Evolutionary conservation across 163 green algal genomes (phyloP), one percentile per base, ranked within the genome.

Genomic region (Volvox carteri): DNA sequence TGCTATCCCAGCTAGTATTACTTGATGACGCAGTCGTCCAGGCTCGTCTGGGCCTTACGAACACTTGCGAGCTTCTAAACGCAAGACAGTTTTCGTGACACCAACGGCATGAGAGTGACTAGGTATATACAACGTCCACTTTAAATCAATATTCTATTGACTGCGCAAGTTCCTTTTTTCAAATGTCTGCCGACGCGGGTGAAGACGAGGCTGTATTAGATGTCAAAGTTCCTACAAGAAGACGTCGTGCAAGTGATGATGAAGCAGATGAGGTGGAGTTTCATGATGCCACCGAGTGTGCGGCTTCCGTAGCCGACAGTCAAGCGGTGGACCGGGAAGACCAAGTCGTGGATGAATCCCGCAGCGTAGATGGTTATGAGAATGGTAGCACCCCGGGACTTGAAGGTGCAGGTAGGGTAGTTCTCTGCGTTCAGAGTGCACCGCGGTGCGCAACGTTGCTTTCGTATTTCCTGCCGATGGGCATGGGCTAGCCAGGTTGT

Each of bases 231-330:
- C 84, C 84, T 1, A 65, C 70, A 1, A 70, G 84, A 28, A 60
- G 84, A 30, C 84, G 84, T 41, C 68, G 84, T 19, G 84, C 84
- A 16, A 84, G 68, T 42, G 84, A 88, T 46, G 84, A 88, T 9
- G 84, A 88, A 41, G 84, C 39, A 19, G 84, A 88, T 28, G 84
- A 88, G 2, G 84, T 52, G 16, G 84, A 88, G 39, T 88, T 88
- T 30, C 84, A 88, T 18, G 84, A 88, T 46, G 84, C 84, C 3
- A 50, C 68, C 30, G 68, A 80, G 37, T 72, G 83, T 50, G 84
- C 68, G 6, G 70, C 84, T 46, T 81, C 84, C 21, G 52, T 88
- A 16, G 81, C 81, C 48, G 67, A 58, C 35, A 70, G 65, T 56
- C 54, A 74, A 37, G 67, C 52, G 21, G 35, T 50, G 7, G 35